These are phyloP conservation scores for Fusarium sp. DNA, from an alignment of 2,329 filamentous ascomycete genomes.

Conservation along the genomic window DNA sequence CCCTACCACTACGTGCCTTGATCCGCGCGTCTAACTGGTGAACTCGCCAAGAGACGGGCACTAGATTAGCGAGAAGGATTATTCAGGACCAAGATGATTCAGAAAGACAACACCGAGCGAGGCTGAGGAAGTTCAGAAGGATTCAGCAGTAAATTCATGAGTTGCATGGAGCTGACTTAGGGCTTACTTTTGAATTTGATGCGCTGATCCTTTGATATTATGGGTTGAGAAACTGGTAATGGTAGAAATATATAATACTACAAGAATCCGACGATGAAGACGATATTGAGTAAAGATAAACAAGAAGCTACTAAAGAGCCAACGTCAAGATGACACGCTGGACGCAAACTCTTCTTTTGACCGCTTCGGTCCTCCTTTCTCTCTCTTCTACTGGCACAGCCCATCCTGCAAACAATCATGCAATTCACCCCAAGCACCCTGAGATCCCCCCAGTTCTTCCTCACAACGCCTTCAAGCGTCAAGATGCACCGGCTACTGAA, in stretches of 20 bases:
- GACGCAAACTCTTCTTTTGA: constrained; percentile 8
- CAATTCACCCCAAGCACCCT: neutral
- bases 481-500: neutral
- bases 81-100: constrained; percentile 8
- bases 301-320: neutral
- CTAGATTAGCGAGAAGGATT: constrained; percentile 3
- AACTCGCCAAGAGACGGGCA: neutral
- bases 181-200: constrained; percentile 4
- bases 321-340: neutral
- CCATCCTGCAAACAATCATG: neutral
- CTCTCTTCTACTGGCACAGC: neutral
- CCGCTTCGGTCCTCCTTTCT: constrained; percentile 12
- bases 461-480: neutral
- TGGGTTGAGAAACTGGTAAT: neutral
- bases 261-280: neutral
- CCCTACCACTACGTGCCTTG: constrained; percentile 7
- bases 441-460: neutral
- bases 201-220: too few species aligned
- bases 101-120: constrained; percentile 3
- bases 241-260: neutral
- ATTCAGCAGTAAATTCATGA: neutral
- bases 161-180: neutral
- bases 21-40: constrained; percentile 13
- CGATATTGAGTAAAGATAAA: neutral
- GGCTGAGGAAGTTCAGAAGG: neutral